Base-by-base conservation (phyloP, 1,139 yeast genomes). In the Sugiyamaella sp. region DNA sequence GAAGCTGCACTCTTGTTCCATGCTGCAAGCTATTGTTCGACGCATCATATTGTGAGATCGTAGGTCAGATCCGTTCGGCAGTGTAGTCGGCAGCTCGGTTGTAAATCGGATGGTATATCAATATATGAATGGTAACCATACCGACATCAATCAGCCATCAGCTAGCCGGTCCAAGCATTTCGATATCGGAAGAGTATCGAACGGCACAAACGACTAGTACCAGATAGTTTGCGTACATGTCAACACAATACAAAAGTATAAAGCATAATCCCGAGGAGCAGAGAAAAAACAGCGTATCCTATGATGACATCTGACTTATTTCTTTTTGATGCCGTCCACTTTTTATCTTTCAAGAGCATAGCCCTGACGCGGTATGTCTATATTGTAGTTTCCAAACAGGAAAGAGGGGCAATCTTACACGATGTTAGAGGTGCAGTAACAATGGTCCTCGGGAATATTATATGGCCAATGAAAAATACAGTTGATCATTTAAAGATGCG, bases 351-450 rank as follows among this genome's bases (percentile, higher is more conserved):
- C 4, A 12, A 4, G 4, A 12, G n/a, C 35, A 29, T 12, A 12
- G 35, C 35, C 35, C 35, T 10, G 35, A 29, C n/a, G 14, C 14
- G 35, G 14, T 4, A 12, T 6, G 35, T 12, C 35, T 29, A 29
- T 29, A 29, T 29, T 29, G 35, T 29, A 29, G 4, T 29, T 29
- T 29, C 35, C 14, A 29, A 29, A 29, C 35, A 29, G 35, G 35
- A 29, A 29, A 14, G 35, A 29, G 35, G n/a, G 35, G n/a, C 35
- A 29, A 29, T 29, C 35, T 29, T 29, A 29, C 35, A 29, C n/a
- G 14, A 29, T 29, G 35, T 29, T 29, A 10, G 35, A 10, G 4
- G 35, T 29, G 35, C 35, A 29, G 8, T 29, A 29, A 29, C 35
- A 29, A 29, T 29, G 14, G 14, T 12, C 35, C 35, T 12, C 14